These are phyloP conservation scores for Zoysia japonica DNA, from an alignment of 176 grass and related monocot genomes.

Conservation along the genomic window DNA sequence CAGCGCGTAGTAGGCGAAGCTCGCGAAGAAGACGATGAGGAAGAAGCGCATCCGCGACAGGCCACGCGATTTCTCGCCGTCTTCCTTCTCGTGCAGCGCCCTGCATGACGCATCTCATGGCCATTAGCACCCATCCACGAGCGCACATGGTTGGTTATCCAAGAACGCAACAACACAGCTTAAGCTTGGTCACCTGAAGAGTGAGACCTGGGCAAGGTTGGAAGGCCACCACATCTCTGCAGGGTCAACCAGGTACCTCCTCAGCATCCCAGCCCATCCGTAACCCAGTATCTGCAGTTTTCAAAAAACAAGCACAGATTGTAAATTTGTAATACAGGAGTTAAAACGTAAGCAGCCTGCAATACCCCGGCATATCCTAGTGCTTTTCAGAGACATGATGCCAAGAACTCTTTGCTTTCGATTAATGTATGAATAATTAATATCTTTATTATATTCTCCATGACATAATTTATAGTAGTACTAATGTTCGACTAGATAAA, in stretches of 20 bases:
- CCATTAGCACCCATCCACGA: neutral
- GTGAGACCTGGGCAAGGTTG: constrained; percentile 93
- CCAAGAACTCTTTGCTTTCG: neutral
- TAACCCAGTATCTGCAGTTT: constrained; percentile 74
- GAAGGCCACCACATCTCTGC: constrained; percentile 99
- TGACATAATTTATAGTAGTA: constrained; percentile 1
- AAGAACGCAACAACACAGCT: neutral
- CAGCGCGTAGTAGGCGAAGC: constrained; percentile 84
- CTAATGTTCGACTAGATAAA: constrained; percentile 15
- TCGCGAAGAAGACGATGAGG: constrained; percentile 71
- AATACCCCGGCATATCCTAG: neutral
- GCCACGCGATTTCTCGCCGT: constrained; percentile 41
- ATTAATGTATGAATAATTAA: neutral
- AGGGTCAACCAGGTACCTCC: constrained; percentile 92
- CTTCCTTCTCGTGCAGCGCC: constrained; percentile 75
- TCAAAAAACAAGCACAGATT: neutral
- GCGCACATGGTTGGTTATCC: neutral
- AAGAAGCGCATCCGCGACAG: constrained; percentile 89
- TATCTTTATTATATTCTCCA: neutral
- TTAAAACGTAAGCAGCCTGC: constrained; percentile 2
- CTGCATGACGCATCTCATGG: constrained; percentile 34
- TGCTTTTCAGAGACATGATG: neutral
- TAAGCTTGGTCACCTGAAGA: constrained; percentile 61
- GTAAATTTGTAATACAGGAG: neutral
- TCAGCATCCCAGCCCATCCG: constrained; percentile 88